phyloP scores from a whole-genome alignment of 805 yeast genomes.

The Yarrowia sp. region DNA sequence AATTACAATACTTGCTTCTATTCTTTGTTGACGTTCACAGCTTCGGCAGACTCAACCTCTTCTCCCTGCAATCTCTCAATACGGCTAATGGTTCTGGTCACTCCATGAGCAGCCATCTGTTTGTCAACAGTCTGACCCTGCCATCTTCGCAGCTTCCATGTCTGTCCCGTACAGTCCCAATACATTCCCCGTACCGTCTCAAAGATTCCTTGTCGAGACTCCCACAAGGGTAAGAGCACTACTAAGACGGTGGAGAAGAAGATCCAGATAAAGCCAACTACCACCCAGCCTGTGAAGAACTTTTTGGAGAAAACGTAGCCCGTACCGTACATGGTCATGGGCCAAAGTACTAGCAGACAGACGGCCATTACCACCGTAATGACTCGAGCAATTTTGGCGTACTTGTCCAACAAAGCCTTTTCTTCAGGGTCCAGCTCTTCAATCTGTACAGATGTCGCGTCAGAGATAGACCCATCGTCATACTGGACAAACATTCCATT shows the following conservation, averaged over 20 bases:
- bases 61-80: background rate
- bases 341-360: slow-evolving; percentile 72
- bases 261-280: slow-evolving; percentile 77
- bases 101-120: slow-evolving; percentile 6
- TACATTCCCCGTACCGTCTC: slow-evolving; percentile 73
- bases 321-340: slow-evolving; percentile 91
- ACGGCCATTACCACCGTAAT: slow-evolving; percentile 61
- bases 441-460: slow-evolving; percentile 32
- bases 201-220: slow-evolving; percentile 65
- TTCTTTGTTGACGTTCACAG: background rate
- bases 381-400: slow-evolving; percentile 58
- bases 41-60: background rate
- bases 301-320: slow-evolving; percentile 67
- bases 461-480: background rate
- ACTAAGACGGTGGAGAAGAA: slow-evolving; percentile 53
- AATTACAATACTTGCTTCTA: background rate
- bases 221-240: slow-evolving; percentile 64
- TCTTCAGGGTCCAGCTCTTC: slow-evolving; percentile 44
- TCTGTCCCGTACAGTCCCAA: slow-evolving; percentile 81
- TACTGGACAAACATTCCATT: slow-evolving; percentile 35
- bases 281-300: slow-evolving; percentile 88
- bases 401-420: slow-evolving; percentile 48
- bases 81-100: background rate
- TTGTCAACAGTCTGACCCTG: slow-evolving; percentile 42
- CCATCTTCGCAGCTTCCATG: slow-evolving; percentile 70